Evolutionary conservation across 805 yeast genomes (phyloP).

Genomic region (Tetrapisispora fleetii): DNA sequence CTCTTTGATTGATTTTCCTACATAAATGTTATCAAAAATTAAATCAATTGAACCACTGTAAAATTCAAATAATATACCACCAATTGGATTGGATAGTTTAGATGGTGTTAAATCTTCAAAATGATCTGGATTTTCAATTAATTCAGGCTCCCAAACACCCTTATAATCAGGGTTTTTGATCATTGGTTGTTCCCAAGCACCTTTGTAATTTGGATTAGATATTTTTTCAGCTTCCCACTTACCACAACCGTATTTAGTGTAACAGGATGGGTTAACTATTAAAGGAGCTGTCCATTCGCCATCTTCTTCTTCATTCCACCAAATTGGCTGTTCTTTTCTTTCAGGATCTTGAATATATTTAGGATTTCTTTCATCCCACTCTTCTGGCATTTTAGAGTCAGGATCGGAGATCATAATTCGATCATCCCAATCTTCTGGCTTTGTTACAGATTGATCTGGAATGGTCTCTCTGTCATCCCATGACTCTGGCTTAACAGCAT

Average conservation of each 20-base stretch:
- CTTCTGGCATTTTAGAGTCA: constrained; percentile 54
- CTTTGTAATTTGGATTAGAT: constrained; percentile 61
- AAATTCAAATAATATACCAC: constrained; percentile 62
- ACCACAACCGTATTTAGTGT: constrained; percentile 61
- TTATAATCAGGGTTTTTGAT: constrained; percentile 65
- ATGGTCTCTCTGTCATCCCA: constrained; percentile 70
- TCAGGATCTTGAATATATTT: constrained; percentile 57
- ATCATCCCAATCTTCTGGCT: constrained; percentile 85
- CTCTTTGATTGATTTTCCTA: constrained; percentile 76
- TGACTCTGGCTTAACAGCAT: constrained; percentile 58
- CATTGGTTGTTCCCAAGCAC: constrained; percentile 66
- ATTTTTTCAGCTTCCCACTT: constrained; percentile 62
- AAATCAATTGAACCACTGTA: constrained; percentile 79
- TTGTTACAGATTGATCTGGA: constrained; percentile 56
- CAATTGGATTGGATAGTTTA: constrained; percentile 60
- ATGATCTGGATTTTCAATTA: constrained; percentile 60
- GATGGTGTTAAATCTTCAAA: constrained; percentile 50
- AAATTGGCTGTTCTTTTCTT: constrained; percentile 50
- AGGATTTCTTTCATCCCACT: constrained; percentile 65
- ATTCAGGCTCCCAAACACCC: constrained; percentile 70
- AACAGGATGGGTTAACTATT: constrained; percentile 67
- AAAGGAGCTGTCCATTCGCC: constrained; percentile 75
- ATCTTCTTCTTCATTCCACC: constrained; percentile 86
- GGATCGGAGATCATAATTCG: constrained; percentile 67
- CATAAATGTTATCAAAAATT: constrained; percentile 71